phyloP scores from a whole-genome alignment of 805 yeast genomes.

The Saccharomycopsis schoenii region DNA sequence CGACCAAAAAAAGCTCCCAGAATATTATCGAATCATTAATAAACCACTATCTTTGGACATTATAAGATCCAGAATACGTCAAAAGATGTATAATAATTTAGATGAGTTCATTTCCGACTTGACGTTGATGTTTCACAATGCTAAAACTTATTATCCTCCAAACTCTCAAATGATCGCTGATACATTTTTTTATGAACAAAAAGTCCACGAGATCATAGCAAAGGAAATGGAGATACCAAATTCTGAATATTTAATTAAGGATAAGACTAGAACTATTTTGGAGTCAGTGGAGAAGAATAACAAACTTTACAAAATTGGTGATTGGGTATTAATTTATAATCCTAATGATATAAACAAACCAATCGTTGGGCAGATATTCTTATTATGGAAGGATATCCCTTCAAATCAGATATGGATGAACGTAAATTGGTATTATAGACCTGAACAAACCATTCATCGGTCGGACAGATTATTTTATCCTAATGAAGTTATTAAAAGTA shows the following conservation, averaged over 20 bases:
- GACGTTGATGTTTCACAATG: conserved; percentile 62
- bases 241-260: conserved; percentile 52
- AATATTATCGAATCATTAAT: conserved; percentile 38
- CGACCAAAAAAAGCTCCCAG: conserved; percentile 40
- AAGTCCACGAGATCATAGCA: conserved; percentile 46
- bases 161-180: conserved; percentile 50
- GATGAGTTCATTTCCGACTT: conserved; percentile 73
- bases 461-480: conserved; percentile 82
- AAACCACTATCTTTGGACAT: conserved; percentile 63
- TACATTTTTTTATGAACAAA: conserved; percentile 52
- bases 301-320: conserved; percentile 74
- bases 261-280: conserved; percentile 60
- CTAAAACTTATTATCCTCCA: conserved; percentile 52
- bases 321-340: conserved; percentile 84
- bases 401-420: conserved; percentile 84
- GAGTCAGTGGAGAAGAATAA: conserved; percentile 68
- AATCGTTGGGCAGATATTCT: conserved; percentile 85
- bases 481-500: conserved; percentile 93
- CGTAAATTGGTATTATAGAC: conserved; percentile 96
- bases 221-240: conserved; percentile 77
- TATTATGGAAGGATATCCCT: conserved; percentile 73
- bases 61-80: conserved; percentile 74
- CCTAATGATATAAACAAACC: conserved; percentile 86
- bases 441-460: conserved; percentile 95
- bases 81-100: conserved; percentile 69